Percentiles rank a stretch among this genome's conserved stretches.
phyloP scores from a whole-genome alignment of 2,329 filamentous ascomycete genomes.

The Colletotrichum lentis region DNA sequence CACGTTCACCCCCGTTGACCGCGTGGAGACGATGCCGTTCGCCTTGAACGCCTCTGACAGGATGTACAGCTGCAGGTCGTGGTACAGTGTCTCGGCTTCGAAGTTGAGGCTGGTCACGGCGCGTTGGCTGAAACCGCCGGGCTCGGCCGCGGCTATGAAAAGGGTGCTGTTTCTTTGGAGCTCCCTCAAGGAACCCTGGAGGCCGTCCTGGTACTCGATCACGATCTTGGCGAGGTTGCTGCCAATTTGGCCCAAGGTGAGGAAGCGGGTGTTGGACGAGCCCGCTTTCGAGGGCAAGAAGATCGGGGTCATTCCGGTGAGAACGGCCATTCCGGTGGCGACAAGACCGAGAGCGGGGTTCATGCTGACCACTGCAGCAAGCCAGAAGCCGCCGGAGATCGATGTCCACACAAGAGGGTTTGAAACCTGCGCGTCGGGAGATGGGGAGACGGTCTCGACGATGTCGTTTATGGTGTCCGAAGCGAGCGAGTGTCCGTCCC shows the following conservation, averaged over 20 bases:
- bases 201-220: constrained; percentile 42
- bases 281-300: constrained; percentile 28
- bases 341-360: constrained; percentile 31
- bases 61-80: constrained; percentile 40
- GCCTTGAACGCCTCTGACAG: constrained; percentile 40
- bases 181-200: constrained; percentile 36
- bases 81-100: constrained; percentile 40
- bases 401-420: constrained; percentile 40
- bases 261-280: constrained; percentile 41
- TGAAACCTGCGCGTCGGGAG: constrained; percentile 38
- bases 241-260: constrained; percentile 42
- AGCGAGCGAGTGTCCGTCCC: constrained; percentile 41
- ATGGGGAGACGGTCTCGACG: constrained; percentile 41
- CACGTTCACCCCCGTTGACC: constrained; percentile 39
- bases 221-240: constrained; percentile 40
- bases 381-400: constrained; percentile 39
- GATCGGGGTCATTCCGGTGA: constrained; percentile 25
- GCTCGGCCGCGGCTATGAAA: constrained; percentile 39
- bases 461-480: constrained; percentile 42
- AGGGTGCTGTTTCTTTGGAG: constrained; percentile 40
- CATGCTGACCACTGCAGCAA: constrained; percentile 35
- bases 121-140: constrained; percentile 42
- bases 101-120: constrained; percentile 41
- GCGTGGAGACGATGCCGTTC: constrained; percentile 40
- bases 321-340: constrained; percentile 32